These are phyloP conservation scores for Lipomyces yarrowii DNA, from an alignment of 1,139 yeast species.

Conservation along the genomic window DNA sequence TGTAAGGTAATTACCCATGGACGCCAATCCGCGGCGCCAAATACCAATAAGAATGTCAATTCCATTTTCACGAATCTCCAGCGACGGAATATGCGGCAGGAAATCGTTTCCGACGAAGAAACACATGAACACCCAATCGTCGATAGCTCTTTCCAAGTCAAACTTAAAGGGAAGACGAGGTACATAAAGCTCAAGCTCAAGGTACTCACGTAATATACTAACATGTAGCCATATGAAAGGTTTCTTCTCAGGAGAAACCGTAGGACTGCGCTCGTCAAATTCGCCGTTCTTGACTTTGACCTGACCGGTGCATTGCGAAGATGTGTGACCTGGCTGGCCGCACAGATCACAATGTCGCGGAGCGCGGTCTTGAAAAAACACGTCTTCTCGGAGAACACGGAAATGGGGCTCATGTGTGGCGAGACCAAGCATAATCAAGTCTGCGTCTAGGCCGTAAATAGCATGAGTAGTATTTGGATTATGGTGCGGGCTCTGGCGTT, in stretches of 20 bases:
- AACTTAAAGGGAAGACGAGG: constrained; percentile 72
- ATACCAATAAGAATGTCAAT: constrained; percentile 77
- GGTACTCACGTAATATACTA: constrained; percentile 82
- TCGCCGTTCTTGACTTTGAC: constrained; percentile 47
- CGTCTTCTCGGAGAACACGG: constrained; percentile 91
- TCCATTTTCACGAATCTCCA: constrained; percentile 94
- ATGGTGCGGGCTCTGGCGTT: constrained; percentile 72
- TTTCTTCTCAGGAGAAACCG: constrained; percentile 64
- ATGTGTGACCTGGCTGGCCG: constrained; percentile 34
- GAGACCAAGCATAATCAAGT: constrained; percentile 92
- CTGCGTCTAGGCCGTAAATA: constrained; percentile 97
- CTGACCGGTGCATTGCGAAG: constrained; percentile 35
- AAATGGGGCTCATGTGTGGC: constrained; percentile 98
- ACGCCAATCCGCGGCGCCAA: constrained; percentile 77
- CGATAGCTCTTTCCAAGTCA: constrained; percentile 93
- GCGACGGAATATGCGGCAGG: constrained; percentile 91
- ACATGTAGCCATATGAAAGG: constrained; percentile 96
- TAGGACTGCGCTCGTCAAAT: constrained; percentile 57
- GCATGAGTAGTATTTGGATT: constrained; percentile 91
- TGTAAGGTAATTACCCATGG: constrained; percentile 75
- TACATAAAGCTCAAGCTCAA: constrained; percentile 73
- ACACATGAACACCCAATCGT: constrained; percentile 99
- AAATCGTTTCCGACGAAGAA: constrained; percentile 99
- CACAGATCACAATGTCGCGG: constrained; percentile 42
- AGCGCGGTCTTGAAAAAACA: constrained; percentile 72